These are phyloP conservation scores for Mycena maculata DNA, from an alignment of 768 basidiomycete species.

Conservation along the genomic window DNA sequence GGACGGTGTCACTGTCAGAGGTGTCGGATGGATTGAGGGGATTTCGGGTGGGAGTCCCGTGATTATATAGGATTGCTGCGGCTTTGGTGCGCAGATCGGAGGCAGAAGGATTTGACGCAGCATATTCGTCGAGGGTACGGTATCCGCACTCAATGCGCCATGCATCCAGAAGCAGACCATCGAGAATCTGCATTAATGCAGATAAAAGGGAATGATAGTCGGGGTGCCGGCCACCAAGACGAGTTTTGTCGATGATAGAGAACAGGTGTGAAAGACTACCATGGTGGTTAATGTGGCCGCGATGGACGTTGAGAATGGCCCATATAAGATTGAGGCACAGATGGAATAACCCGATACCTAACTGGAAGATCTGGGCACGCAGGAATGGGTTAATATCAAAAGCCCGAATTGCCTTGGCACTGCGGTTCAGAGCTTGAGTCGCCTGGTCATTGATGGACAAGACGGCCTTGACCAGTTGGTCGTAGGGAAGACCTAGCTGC, in stretches of 20 bases:
- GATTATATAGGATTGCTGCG: constrained; percentile 36
- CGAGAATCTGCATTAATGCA: constrained; percentile 45
- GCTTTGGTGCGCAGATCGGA: constrained; percentile 35
- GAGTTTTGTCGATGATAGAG: constrained; percentile 43
- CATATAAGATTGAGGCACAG: constrained; percentile 37
- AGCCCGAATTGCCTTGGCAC: background rate
- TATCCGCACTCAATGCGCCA: constrained; percentile 44
- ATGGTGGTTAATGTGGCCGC: constrained; percentile 21
- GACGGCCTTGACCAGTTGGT: too few species aligned
- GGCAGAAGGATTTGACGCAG: constrained; percentile 41
- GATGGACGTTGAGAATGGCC: constrained; percentile 29
- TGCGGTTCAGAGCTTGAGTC: background rate
- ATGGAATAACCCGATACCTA: constrained; percentile 37
- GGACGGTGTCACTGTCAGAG: constrained; percentile 39
- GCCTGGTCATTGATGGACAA: too few species aligned
- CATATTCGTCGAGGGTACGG: constrained; percentile 27
- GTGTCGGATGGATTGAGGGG: background rate
- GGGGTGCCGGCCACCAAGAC: constrained; percentile 45
- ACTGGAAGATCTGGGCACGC: constrained; percentile 23
- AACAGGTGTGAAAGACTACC: constrained; percentile 37
- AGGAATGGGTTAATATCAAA: background rate
- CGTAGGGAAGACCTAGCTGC: too few species aligned
- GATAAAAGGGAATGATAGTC: constrained; percentile 48
- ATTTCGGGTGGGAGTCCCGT: constrained; percentile 33
- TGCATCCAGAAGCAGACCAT: constrained; percentile 46